phyloP scores from a whole-genome alignment of 2,329 filamentous ascomycete genomes.

The Alternaria sp. region DNA sequence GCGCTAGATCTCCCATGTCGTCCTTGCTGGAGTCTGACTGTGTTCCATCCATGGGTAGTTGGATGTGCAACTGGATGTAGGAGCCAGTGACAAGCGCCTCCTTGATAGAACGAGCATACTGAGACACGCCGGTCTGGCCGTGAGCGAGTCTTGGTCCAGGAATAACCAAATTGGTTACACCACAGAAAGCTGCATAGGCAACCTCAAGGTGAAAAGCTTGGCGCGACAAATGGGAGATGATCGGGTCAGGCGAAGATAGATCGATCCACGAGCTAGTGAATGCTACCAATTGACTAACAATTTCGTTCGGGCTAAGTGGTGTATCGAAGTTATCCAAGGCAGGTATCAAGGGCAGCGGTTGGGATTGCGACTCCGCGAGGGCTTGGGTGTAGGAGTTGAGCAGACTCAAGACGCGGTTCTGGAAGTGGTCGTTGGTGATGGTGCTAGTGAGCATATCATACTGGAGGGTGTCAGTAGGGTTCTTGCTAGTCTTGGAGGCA shows the following conservation, averaged over 20 bases:
- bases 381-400: slow-evolving; percentile 62
- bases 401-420: slow-evolving; percentile 69
- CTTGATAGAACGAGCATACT: slow-evolving; percentile 83
- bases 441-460: slow-evolving; percentile 81
- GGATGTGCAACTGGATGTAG: slow-evolving; percentile 80
- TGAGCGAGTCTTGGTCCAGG: slow-evolving; percentile 75
- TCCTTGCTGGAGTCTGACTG: slow-evolving; percentile 64
- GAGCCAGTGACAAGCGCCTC: slow-evolving; percentile 77
- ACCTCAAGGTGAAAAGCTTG: slow-evolving; percentile 91
- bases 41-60: slow-evolving; percentile 83
- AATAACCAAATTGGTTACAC: slow-evolving; percentile 81
- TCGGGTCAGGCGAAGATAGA: slow-evolving; percentile 78
- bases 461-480: slow-evolving; percentile 51
- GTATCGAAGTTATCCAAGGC: slow-evolving; percentile 83
- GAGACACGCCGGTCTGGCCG: slow-evolving; percentile 64
- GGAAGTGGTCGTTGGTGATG: slow-evolving; percentile 77
- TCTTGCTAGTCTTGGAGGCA: neutral
- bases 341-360: slow-evolving; percentile 56
- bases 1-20: slow-evolving; percentile 61
- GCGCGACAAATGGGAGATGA: slow-evolving; percentile 84
- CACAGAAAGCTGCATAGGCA: slow-evolving; percentile 94
- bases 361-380: slow-evolving; percentile 51
- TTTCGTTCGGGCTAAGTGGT: slow-evolving; percentile 69
- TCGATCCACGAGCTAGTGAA: slow-evolving; percentile 94
- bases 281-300: slow-evolving; percentile 76